These are phyloP conservation scores for Tieghemostelium lacteum DNA, from an alignment of 78 protist species.

Conservation along the genomic window DNA sequence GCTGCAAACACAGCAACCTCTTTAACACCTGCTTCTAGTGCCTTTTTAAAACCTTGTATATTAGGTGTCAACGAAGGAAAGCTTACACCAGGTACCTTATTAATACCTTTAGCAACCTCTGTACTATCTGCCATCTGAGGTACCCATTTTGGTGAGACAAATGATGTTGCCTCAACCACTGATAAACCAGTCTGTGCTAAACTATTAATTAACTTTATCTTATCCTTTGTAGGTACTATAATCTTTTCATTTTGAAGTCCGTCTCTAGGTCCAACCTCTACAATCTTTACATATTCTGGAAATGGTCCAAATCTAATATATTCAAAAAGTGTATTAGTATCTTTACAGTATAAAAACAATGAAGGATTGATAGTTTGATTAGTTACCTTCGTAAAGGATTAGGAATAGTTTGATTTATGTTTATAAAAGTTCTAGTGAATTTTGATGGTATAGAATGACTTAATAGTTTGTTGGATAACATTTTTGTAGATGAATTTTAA, in stretches of 20 bases:
- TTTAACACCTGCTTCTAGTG: constrained; percentile 80
- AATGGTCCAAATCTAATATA: constrained; percentile 83
- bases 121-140: constrained; percentile 86
- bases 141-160: constrained; percentile 93
- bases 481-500: no score
- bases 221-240: constrained; percentile 80
- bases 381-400: no score
- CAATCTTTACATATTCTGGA: constrained; percentile 89
- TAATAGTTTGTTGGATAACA: no score
- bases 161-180: constrained; percentile 91
- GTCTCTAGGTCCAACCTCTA: constrained; percentile 96
- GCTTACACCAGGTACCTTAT: constrained; percentile 41
- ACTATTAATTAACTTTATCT: constrained; percentile 85
- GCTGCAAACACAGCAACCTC: constrained; percentile 92
- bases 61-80: constrained; percentile 95
- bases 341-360: no score
- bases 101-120: constrained; percentile 24
- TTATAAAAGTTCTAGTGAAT: no score
- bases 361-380: no score
- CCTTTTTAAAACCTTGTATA: constrained; percentile 85
- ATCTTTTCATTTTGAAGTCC: constrained; percentile 95
- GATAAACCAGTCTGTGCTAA: constrained; percentile 83
- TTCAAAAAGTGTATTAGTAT: no score
- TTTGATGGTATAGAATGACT: no score
- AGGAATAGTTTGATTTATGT: no score